phyloP scores from a whole-genome alignment of 345 rosid species.

The Eutrema yunnanense region DNA sequence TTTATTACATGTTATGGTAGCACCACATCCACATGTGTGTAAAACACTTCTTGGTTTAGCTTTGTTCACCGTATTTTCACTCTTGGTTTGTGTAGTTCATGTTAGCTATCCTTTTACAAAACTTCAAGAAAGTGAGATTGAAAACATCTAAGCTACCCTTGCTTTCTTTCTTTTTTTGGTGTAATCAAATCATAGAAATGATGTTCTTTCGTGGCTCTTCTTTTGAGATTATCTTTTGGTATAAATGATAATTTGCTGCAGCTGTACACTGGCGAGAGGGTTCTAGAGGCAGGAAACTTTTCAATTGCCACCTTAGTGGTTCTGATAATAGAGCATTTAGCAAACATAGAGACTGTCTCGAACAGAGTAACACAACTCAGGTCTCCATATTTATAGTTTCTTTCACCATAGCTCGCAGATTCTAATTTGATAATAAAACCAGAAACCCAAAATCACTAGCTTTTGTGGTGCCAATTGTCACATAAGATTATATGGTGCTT shows the following conservation, averaged over 20 bases:
- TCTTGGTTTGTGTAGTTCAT: neutral
- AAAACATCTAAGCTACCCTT: neutral
- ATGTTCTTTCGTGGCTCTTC: neutral
- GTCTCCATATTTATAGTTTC: slow-evolving; percentile 8
- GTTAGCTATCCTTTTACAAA: neutral
- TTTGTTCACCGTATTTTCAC: neutral
- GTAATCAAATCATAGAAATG: no score
- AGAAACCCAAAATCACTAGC: neutral
- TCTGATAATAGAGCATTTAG: neutral
- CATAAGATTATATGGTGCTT: neutral
- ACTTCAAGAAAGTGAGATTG: neutral
- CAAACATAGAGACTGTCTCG: neutral
- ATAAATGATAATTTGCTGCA: neutral
- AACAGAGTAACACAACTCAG: slow-evolving; percentile 1
- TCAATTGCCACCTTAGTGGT: neutral
- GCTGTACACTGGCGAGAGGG: slow-evolving; percentile 1
- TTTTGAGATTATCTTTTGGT: neutral
- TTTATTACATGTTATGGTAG: neutral
- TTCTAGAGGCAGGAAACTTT: slow-evolving; percentile 4
- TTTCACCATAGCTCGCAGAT: neutral
- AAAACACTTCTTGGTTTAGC: neutral
- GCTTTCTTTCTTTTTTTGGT: neutral
- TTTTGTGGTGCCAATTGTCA: neutral
- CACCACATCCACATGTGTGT: neutral
- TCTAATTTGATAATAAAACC: neutral